phyloP scores from a whole-genome alignment of 2,329 filamentous ascomycete genomes.

The Rhytidhysteron rufulum region DNA sequence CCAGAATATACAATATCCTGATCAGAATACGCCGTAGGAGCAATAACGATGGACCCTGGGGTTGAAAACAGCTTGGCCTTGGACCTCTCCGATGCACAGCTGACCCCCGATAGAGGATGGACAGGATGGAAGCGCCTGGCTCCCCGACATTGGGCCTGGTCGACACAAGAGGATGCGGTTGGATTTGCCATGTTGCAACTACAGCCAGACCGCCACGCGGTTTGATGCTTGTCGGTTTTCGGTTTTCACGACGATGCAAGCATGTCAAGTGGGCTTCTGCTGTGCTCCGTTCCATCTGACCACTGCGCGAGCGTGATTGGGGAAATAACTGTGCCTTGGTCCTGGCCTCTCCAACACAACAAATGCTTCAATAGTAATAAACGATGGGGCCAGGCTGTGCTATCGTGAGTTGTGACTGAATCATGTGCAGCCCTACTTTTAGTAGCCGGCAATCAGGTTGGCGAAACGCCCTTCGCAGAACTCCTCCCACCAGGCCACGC shows the following conservation, averaged over 20 bases:
- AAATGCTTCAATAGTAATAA: slow-evolving; percentile 4
- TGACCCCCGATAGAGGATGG: slow-evolving; percentile 10
- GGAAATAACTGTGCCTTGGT: too few species aligned
- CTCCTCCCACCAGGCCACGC: too few species aligned
- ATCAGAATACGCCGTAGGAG: slow-evolving; percentile 8
- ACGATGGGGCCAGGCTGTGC: slow-evolving; percentile 6
- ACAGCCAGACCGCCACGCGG: slow-evolving; percentile 8
- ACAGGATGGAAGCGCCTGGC: slow-evolving; percentile 5
- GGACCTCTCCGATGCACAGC: slow-evolving; percentile 14
- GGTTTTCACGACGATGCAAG: slow-evolving; percentile 2
- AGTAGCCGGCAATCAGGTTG: slow-evolving; percentile 15
- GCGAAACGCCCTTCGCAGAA: slow-evolving; percentile 18
- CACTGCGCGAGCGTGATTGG: too few species aligned
- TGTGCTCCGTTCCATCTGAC: not conserved
- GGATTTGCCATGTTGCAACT: slow-evolving; percentile 2
- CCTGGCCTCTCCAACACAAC: too few species aligned
- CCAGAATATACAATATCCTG: too few species aligned
- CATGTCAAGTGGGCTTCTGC: slow-evolving; percentile 5
- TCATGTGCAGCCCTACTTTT: slow-evolving; percentile 19
- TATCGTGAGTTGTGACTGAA: slow-evolving; percentile 15
- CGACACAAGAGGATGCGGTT: slow-evolving; percentile 1
- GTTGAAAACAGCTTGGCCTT: slow-evolving; percentile 8
- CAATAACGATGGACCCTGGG: slow-evolving; percentile 11
- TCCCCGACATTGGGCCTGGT: slow-evolving; percentile 6
- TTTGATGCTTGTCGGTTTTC: not conserved